Evolutionary conservation across 139 green algal genomes (phyloP), one percentile per base, ranked within the genome.

Genomic region (Gonium pectorale): DNA sequence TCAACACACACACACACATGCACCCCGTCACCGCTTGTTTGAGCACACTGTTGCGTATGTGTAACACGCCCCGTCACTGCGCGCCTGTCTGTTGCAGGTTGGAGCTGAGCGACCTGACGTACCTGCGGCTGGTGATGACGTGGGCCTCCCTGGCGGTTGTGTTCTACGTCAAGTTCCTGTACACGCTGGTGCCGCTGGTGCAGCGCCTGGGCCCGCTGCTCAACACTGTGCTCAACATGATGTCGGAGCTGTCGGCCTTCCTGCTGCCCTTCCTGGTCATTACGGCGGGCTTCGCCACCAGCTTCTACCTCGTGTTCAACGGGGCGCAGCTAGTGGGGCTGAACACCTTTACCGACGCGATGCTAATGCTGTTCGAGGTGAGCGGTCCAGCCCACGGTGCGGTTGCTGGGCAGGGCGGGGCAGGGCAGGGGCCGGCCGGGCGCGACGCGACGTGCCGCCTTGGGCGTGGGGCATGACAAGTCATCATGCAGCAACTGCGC

Each of bases 161-260:
- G 21, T 9, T 64, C 17, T 64, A 64, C 56, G 24, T n/a, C 56
- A 64, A 64, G 19, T 44, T 79, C 17, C 44, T 79, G 5, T 44
- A 49, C 46, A 79, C 49, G 15, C 72, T 80, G 8, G 24, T 68
- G 1, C 72, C 72, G 51, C 72, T 67, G 0, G 51, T 80, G 51
- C 22, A 37, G 35, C 35, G 72, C 2, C 72, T 80, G 52, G 72
- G 72, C 7, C 72, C 72, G 22, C 44, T 80, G 72, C 46, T 79
- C 4, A 43, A 43, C 31, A 79, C 70, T 0, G 46, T 80, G n/a
- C 5, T 26, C 52, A 80, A 80, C 72, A 80, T 80, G 72, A 37
- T 38, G 24, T 26, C 7, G 35, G 72, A 80, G 52, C 72, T 80
- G 22, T 26, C 15, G 24, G 72, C 52, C n/a, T 80, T 80, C 37